Evolutionary conservation across 192 early-diverging fungal species (phyloP).

Genomic region (Backusella tuberculispora): DNA sequence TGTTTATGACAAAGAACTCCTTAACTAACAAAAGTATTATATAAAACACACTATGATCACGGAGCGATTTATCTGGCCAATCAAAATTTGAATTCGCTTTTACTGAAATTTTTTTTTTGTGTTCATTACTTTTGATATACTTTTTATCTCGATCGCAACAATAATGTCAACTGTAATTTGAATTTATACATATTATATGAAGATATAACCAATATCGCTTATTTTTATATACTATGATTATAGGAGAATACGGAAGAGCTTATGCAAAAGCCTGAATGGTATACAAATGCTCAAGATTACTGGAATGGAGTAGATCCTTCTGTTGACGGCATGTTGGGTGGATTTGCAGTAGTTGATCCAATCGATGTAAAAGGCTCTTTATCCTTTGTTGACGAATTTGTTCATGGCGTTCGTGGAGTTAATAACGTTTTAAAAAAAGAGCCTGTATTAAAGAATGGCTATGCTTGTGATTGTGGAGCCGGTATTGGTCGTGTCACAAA

Average conservation of each 20-base stretch:
- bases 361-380: slow-evolving; percentile 74
- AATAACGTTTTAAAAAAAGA: slow-evolving; percentile 28
- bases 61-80: no score
- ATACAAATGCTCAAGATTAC: slow-evolving; percentile 65
- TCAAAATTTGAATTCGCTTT: no score
- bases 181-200: not conserved
- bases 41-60: no score
- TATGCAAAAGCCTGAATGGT: slow-evolving; percentile 55
- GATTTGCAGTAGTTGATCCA: slow-evolving; percentile 73
- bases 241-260: not conserved
- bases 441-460: slow-evolving; percentile 20
- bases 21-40: no score
- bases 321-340: slow-evolving; percentile 91
- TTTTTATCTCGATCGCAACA: not conserved
- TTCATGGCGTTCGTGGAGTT: slow-evolving; percentile 37
- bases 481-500: slow-evolving; percentile 96
- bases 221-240: not conserved
- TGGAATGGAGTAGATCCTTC: slow-evolving; percentile 63
- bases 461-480: slow-evolving; percentile 87
- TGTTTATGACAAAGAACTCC: no score
- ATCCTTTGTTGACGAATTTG: slow-evolving; percentile 71
- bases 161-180: slow-evolving; percentile 11
- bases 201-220: not conserved
- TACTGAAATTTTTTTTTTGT: not conserved
- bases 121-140: not conserved